Conservation (phyloP, 176 grass and related monocot genomes). For the Aegilops speltoides region DNA sequence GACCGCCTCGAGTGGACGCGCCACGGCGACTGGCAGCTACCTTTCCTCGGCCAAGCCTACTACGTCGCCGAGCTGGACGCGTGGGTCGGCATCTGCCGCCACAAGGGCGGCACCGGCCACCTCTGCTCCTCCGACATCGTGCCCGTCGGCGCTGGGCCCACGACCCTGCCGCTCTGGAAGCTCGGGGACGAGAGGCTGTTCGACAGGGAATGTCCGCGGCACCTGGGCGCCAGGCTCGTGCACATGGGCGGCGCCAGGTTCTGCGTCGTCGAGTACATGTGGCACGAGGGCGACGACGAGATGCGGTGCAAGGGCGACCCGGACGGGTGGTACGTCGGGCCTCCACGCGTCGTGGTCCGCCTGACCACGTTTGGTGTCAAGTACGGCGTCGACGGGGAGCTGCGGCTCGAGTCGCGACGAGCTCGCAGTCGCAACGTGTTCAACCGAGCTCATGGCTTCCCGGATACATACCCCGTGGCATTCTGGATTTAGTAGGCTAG, state of each 20-base stretch:
- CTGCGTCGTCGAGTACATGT: not conserved
- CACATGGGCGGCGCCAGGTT: constrained; percentile 19
- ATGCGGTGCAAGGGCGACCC: not conserved
- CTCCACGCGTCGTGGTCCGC: not conserved
- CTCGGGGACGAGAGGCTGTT: not conserved
- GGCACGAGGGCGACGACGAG: constrained; percentile 1
- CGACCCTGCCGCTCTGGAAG: not conserved
- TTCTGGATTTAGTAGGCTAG: not conserved
- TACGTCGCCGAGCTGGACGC: constrained; percentile 12
- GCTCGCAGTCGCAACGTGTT: not conserved
- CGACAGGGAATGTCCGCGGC: not conserved
- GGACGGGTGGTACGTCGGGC: not conserved
- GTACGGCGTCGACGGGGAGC: not conserved
- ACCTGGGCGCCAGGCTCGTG: not conserved
- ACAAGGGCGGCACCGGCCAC: not conserved
- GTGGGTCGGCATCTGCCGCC: not conserved
- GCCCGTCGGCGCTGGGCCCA: not conserved
- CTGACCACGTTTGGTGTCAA: constrained; percentile 10
- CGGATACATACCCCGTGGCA: not conserved
- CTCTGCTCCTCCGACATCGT: constrained; percentile 1
- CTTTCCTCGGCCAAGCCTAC: not conserved
- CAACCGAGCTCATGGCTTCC: not conserved
- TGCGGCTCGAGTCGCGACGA: not conserved
- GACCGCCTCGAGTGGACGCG: not conserved
- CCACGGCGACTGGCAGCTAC: not conserved